Evolutionary conservation across 169 alveolate species (phyloP).

Genomic region (Eimeria acervulina): DNA sequence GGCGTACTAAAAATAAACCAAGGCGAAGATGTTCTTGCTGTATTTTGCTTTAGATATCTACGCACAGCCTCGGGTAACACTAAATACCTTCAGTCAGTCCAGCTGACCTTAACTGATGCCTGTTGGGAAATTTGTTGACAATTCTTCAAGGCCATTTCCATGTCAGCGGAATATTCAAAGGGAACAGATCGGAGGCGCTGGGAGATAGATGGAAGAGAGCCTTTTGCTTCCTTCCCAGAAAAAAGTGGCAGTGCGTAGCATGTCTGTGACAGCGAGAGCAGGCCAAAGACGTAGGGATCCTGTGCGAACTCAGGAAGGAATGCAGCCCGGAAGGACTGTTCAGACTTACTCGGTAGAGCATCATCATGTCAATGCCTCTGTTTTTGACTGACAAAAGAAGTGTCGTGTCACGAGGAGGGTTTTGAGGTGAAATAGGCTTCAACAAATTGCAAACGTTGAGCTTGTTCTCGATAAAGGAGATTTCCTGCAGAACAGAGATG

Average conservation of each 20-base stretch:
- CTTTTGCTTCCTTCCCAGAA: slow-evolving; percentile 57
- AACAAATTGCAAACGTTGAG: slow-evolving; percentile 66
- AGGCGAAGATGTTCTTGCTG: background rate
- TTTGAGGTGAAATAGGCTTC: slow-evolving; percentile 55
- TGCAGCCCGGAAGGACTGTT: background rate
- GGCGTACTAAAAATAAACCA: background rate
- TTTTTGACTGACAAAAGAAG: slow-evolving; percentile 73
- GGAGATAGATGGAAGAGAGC: slow-evolving; percentile 10
- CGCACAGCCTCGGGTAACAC: background rate
- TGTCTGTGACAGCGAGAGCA: slow-evolving; percentile 22
- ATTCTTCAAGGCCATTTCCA: slow-evolving; percentile 54
- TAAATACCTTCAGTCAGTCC: background rate
- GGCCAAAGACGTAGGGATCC: background rate
- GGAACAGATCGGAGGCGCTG: slow-evolving; percentile 74
- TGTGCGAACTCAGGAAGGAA: background rate
- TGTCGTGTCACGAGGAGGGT: slow-evolving; percentile 36
- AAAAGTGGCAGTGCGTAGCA: slow-evolving; percentile 70
- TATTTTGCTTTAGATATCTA: background rate
- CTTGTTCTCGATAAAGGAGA: slow-evolving; percentile 63
- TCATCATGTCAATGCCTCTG: slow-evolving; percentile 71
- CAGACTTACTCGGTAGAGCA: slow-evolving; percentile 75
- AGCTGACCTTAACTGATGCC: slow-evolving; percentile 26
- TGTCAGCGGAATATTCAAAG: slow-evolving; percentile 41
- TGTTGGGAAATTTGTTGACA: slow-evolving; percentile 34
- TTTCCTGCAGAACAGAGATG: slow-evolving; percentile 13